Percentiles rank a stretch among this genome's conserved stretches.
Evolutionary conservation across 768 basidiomycete genomes (phyloP).

Genomic region (Phanerochaete carnosa): DNA sequence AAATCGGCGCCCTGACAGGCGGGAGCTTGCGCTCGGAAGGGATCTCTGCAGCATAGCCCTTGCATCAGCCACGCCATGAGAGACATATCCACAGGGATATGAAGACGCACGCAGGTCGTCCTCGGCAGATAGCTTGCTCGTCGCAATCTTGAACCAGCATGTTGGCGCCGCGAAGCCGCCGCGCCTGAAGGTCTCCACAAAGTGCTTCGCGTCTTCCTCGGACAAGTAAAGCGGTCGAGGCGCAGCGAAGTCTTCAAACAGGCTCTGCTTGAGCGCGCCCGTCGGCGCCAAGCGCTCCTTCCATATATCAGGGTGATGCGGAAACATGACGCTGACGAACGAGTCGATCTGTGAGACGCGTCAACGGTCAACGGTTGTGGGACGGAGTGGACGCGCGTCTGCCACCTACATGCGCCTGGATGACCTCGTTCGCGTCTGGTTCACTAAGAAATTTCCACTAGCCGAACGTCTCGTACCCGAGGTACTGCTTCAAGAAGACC

Average conservation of each 20-base stretch:
- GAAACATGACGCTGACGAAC: slow-evolving; percentile 32
- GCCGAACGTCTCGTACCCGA: slow-evolving; percentile 37
- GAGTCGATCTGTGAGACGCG: slow-evolving; percentile 9
- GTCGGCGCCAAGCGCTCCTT: slow-evolving; percentile 32
- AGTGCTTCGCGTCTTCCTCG: slow-evolving; percentile 29
- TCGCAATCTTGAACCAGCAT: slow-evolving; percentile 35
- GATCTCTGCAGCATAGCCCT: too few relatives aligned
- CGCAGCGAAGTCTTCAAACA: slow-evolving; percentile 24
- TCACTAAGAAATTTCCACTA: slow-evolving; percentile 39
- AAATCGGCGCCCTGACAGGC: not conserved
- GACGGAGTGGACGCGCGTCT: too few relatives aligned
- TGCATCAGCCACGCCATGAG: too few relatives aligned
- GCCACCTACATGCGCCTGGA: slow-evolving; percentile 32
- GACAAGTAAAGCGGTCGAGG: slow-evolving; percentile 30
- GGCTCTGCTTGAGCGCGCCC: slow-evolving; percentile 32
- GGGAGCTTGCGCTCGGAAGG: not conserved
- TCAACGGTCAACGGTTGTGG: not conserved
- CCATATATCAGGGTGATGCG: slow-evolving; percentile 33
- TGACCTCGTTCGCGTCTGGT: slow-evolving; percentile 27
- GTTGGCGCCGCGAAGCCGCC: slow-evolving; percentile 33
- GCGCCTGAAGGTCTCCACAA: slow-evolving; percentile 23
- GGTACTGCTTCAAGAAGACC: slow-evolving; percentile 20
- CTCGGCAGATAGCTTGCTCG: not conserved
- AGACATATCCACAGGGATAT: too few relatives aligned
- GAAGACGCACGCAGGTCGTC: not conserved